Evolutionary conservation across 2,329 filamentous ascomycete genomes (phyloP).

Genomic region (Verticillium dahliae): DNA sequence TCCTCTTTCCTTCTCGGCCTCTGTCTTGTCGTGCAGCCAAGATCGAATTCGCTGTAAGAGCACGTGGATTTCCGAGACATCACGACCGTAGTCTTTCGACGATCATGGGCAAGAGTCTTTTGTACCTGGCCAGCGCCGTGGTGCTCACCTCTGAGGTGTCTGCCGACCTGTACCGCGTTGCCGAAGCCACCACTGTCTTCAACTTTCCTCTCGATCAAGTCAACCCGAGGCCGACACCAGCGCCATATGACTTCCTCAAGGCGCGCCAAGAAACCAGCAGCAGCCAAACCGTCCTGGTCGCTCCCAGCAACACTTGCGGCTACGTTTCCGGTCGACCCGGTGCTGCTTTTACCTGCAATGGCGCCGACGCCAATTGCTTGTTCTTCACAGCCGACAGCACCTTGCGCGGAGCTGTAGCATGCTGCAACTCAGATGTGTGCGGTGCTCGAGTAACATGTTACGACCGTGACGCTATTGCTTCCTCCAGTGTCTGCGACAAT

Average conservation of each 20-base stretch:
- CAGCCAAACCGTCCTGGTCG: constrained; percentile 33
- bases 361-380: constrained; percentile 25
- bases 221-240: constrained; percentile 31
- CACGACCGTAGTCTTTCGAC: not conserved
- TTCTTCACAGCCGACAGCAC: constrained; percentile 25
- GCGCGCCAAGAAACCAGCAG: constrained; percentile 18
- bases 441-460: constrained; percentile 29
- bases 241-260: constrained; percentile 26
- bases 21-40: not conserved
- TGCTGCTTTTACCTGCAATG: constrained; percentile 31
- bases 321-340: constrained; percentile 34
- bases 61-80: not conserved
- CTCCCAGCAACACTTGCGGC: constrained; percentile 44
- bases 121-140: constrained; percentile 13
- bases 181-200: constrained; percentile 26
- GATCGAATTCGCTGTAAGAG: not conserved
- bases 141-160: constrained; percentile 24
- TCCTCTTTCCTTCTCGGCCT: not conserved
- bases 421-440: constrained; percentile 29
- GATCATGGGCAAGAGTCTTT: constrained; percentile 18
- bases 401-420: constrained; percentile 31
- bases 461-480: constrained; percentile 26
- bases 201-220: constrained; percentile 26
- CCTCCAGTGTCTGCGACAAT: constrained; percentile 29
- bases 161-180: constrained; percentile 25